These are phyloP conservation scores for Neoboletus magnificus DNA, from an alignment of 768 basidiomycete species.

Conservation along the genomic window DNA sequence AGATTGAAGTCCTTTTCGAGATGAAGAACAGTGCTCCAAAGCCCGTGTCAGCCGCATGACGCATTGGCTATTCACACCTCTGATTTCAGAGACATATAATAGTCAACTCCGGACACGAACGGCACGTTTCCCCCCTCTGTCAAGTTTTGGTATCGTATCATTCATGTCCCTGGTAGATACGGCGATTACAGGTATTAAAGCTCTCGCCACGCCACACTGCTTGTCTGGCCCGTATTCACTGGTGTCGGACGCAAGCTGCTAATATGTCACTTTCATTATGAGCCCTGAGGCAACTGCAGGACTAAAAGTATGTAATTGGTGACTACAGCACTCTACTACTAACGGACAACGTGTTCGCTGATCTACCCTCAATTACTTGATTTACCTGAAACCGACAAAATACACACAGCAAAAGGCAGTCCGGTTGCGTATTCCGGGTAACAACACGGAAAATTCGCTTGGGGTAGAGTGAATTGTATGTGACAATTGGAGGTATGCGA, in stretches of 20 bases:
- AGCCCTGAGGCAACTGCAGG: neutral
- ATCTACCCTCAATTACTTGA: neutral
- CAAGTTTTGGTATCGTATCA: neutral
- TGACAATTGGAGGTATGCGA: neutral
- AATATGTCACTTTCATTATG: neutral
- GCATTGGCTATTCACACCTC: neutral
- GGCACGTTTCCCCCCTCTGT: neutral
- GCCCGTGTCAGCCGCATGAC: neutral
- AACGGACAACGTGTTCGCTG: slow-evolving; percentile 2
- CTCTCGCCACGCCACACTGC: neutral
- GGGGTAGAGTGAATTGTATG: neutral
- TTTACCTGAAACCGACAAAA: neutral
- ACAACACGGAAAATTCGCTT: neutral
- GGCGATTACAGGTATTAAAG: neutral
- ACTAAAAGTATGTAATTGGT: neutral
- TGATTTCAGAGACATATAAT: neutral
- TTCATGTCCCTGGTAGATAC: neutral
- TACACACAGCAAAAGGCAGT: neutral
- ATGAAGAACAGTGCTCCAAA: slow-evolving; percentile 1
- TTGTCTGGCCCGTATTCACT: neutral
- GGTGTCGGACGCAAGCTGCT: neutral
- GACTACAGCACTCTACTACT: neutral
- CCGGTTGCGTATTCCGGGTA: neutral
- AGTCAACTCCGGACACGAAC: neutral
- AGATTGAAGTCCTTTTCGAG: slow-evolving; percentile 39